Base-by-base conservation (phyloP, 129 eudicot genomes). In the Mikania micrantha region DNA sequence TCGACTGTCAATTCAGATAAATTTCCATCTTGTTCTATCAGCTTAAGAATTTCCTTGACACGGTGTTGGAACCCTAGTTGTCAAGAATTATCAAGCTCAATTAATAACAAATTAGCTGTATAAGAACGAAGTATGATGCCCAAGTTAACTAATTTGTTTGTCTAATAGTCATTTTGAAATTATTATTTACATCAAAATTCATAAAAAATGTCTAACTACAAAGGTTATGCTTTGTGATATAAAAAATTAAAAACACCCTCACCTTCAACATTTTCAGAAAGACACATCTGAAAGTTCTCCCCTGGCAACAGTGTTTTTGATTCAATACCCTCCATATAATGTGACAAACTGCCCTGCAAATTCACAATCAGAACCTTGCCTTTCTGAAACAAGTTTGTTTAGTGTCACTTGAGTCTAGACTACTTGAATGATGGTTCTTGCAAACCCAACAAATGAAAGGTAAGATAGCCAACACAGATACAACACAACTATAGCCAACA, bases 191-290 rank as follows among this genome's bases (percentile, higher is more conserved):
- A 17, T 4, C 19, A 31, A 12, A 41, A 60, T 41, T 22, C 16
- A 50, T 50, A 32, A 27, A 64, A 40, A 48, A 44, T 12, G 21
- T 9, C 44, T 17, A 16, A 27, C 24, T 16, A 22, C 47, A 34
- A n/a, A 42, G 35, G 74, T 38, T 9, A 13, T 44, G 32, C 12
- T 5, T 10, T 34, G 48, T 34, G 15, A 15, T 22, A 31, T 66
- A 53, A 10, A 16, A 9, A 41, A 4, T 41, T 41, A 16, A 15
- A 13, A 45, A 69, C 4, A 36, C 42, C 25, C 81, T 85, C 56
- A 89, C 96, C 87, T 69, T 74, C 78, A 22, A 79, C 65, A 78
- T 89, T 84, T 73, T 81, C 96, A 15, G 78, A 74, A 54, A 89
- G 71, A 74, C 79, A 83, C 54, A 56, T 70, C 34, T 78, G 85